phyloP scores from a whole-genome alignment of 1,284 basidiomycete species.

The Cutaneotrichosporon spelunceum region DNA sequence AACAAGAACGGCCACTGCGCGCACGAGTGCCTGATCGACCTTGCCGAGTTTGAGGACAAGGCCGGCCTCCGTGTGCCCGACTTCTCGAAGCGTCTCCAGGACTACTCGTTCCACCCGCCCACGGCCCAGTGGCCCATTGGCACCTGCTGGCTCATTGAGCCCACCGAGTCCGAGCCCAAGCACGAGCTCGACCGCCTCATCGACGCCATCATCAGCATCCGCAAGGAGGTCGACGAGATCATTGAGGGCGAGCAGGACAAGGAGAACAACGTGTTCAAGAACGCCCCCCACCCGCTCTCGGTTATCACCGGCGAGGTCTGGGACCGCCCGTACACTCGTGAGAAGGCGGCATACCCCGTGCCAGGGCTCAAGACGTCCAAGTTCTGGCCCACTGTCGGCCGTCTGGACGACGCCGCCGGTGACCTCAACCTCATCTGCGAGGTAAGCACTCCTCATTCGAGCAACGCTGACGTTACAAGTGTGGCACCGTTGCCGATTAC shows the following conservation, averaged over 20 bases:
- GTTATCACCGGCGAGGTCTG: slow-evolving; percentile 74
- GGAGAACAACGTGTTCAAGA: slow-evolving; percentile 80
- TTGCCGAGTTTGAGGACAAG: slow-evolving; percentile 87
- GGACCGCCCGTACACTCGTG: slow-evolving; percentile 81
- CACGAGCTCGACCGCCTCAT: slow-evolving; percentile 91
- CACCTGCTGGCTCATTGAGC: slow-evolving; percentile 79
- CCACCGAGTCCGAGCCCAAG: slow-evolving; percentile 87
- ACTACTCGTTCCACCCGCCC: slow-evolving; percentile 48
- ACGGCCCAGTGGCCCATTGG: slow-evolving; percentile 74
- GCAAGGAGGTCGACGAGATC: slow-evolving; percentile 84
- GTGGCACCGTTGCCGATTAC: slow-evolving; percentile 77
- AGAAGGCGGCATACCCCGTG: slow-evolving; percentile 79
- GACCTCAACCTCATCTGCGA: slow-evolving; percentile 62
- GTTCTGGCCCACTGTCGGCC: slow-evolving; percentile 88
- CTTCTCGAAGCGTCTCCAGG: slow-evolving; percentile 85
- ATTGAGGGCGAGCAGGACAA: slow-evolving; percentile 77
- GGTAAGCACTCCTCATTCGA: not conserved
- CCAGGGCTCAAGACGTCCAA: slow-evolving; percentile 75
- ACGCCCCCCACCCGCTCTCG: slow-evolving; percentile 86
- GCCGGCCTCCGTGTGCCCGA: slow-evolving; percentile 89
- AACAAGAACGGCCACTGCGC: slow-evolving; percentile 88
- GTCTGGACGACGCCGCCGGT: slow-evolving; percentile 70
- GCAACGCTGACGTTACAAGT: slow-evolving; percentile 42
- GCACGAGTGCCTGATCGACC: slow-evolving; percentile 91
- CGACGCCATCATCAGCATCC: slow-evolving; percentile 94